Evolutionary conservation across 805 yeast genomes (phyloP).

Genomic region (Metschnikowia vanudenii): DNA sequence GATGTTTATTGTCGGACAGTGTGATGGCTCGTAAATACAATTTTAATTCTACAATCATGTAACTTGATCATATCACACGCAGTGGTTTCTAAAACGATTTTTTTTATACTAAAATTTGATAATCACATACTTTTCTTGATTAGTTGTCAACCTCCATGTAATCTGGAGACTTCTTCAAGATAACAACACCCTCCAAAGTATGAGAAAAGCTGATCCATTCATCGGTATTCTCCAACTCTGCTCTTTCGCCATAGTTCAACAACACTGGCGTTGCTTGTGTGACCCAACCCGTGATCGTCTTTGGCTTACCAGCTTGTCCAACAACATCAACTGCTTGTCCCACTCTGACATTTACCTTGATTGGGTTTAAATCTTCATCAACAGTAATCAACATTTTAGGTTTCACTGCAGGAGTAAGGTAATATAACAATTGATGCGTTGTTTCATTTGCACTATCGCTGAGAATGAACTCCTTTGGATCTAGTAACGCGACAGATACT

Average conservation of each 20-base stretch:
- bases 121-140: background rate
- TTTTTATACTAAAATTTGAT: background rate
- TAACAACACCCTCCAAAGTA: conserved; percentile 89
- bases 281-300: conserved; percentile 99
- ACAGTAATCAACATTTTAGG: conserved; percentile 93
- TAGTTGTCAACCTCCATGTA: conserved; percentile 58
- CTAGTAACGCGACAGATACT: conserved; percentile 76
- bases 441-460: conserved; percentile 51
- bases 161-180: conserved; percentile 87
- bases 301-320: conserved; percentile 99
- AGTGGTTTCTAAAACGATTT: background rate
- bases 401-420: conserved; percentile 81
- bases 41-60: conserved; percentile 9
- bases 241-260: conserved; percentile 91
- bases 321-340: conserved; percentile 99
- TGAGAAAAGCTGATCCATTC: conserved; percentile 82
- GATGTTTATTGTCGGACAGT: background rate
- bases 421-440: conserved; percentile 77
- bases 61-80: background rate
- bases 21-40: conserved; percentile 1
- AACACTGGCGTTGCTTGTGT: conserved; percentile 97
- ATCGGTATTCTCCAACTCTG: conserved; percentile 86
- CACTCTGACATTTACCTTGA: conserved; percentile 94
- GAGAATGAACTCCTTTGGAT: conserved; percentile 79
- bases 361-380: conserved; percentile 84